These are phyloP conservation scores for Fusarium oxysporum DNA, from an alignment of 2,329 filamentous ascomycete genomes.

Conservation along the genomic window DNA sequence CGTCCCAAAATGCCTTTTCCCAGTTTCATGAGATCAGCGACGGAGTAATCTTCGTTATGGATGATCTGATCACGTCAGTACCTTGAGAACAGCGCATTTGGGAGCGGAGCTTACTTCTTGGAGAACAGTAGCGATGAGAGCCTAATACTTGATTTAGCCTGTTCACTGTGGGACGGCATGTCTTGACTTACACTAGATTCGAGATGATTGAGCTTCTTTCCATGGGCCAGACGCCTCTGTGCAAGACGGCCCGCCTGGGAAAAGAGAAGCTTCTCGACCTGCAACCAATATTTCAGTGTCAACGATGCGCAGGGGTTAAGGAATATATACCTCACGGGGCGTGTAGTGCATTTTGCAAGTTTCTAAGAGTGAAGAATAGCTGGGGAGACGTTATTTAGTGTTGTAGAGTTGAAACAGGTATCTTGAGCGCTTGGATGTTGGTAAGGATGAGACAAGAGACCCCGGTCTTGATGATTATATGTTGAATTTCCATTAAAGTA, in stretches of 20 bases:
- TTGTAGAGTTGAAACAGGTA: not conserved
- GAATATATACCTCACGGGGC: not conserved
- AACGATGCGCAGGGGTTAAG: not conserved
- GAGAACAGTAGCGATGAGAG: not conserved
- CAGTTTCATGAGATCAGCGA: not conserved
- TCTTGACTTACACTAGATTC: not conserved
- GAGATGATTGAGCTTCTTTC: not conserved
- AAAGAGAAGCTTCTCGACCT: not conserved
- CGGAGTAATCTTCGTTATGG: not conserved
- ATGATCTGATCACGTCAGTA: not conserved
- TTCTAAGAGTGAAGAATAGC: too few relatives aligned
- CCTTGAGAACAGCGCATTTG: too few relatives aligned
- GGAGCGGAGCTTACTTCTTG: not conserved
- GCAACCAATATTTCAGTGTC: not conserved
- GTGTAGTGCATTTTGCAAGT: not conserved
- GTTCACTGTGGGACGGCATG: too few relatives aligned
- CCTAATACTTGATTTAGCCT: not conserved
- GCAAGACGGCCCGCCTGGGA: not conserved
- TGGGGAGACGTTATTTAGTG: not conserved
- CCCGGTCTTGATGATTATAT: not conserved
- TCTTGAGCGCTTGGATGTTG: not conserved
- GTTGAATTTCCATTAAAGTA: fast-evolving
- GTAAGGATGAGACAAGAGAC: not conserved
- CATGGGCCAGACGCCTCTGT: not conserved
- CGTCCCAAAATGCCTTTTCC: not conserved